Base-by-base conservation (phyloP, 2,329 filamentous ascomycete species). In the Coleophoma cylindrospora region DNA sequence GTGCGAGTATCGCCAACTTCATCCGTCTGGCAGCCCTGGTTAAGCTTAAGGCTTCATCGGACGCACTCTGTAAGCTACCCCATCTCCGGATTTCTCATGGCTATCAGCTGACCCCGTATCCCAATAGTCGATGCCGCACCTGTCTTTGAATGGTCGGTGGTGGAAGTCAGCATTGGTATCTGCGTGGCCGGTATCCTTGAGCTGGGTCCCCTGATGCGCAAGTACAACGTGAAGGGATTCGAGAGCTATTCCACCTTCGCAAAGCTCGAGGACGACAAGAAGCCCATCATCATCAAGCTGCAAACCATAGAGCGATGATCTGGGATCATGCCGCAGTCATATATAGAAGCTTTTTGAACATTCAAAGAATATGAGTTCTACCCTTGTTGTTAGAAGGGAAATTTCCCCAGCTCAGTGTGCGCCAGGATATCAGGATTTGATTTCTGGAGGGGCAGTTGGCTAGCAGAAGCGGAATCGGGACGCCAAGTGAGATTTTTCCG, bases 131-230 rank as follows among this genome's bases (percentile, higher is more conserved):
- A 59, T 11, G 55, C 57, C 14, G 52, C 57, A 32, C 48, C 48
- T 19, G 57, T 59, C 34, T 59, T 59, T 50, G 47, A 50, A n/a
- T 59, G 57, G 57, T 59, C 57, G 11, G 45, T 47, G 8, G 45
- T 55, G n/a, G 57, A 59, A 51, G 57, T 59, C 38, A 54, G 51
- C 41, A 50, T 59, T 34, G 57, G 57, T 21, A 57, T 59, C 34
- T 47, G 40, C 12, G 53, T 54, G 3, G 57, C 57, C 13, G 54
- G 57, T 41, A 49, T 59, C 49, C 43, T 59, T 27, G 52, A 59
- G 43, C 46, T 57, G 3, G 41, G 53, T 17, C 57, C 57, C 4
- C 38, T 59, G 46, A 55, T 59, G 54, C 40, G 33, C 36, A 51
- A 48, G 27, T 50, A 43, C 21, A 40, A 41, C 6, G 48, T 54